Base-by-base conservation (phyloP, 345 rosid genomes). In the Rhizophora apiculata region DNA sequence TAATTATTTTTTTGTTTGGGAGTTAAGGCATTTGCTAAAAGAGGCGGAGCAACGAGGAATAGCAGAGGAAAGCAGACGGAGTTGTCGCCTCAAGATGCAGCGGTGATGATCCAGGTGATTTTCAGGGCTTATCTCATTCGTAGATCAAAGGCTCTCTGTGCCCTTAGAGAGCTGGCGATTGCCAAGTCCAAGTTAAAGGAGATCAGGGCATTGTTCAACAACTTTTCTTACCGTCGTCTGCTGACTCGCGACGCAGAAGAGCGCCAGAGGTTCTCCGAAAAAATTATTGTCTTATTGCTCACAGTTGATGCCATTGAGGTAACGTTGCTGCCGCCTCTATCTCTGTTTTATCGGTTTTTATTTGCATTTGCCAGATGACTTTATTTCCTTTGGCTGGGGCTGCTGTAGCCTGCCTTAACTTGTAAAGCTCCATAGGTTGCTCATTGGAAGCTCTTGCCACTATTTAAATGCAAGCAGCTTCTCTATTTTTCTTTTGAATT, bases 261-360 rank as follows among this genome's bases (percentile, higher is more conserved):
- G 77, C 85, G 84, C 31, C 97, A 92, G 75, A 90, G 85, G 75
- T 89, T 95, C 69, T 76, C 89, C 2, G 97, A 92, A 67, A 92
- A 78, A 77, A 90, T 95, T 57, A 90, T 95, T 67, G 97, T 90
- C 20, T 85, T 95, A 71, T 94, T 95, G 34, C 98, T 92, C 39
- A 88, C 98, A 0, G 92, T 88, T 69, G 99, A 92, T 77, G 90
- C 92, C 84, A 89, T 90, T 72, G 98, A 95, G 98, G 99, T 95
- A 89, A 73, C 56, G 6, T 3, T 8, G 9, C 6, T 65, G 51
- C 6, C 62, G 51, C 24, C 16, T 52, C 48, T 65, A 26, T 36
- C 10, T 8, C 20, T 19, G 15, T 39, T 39, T 10, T 39, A 39
- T 39, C 48, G 10, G 2, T 39, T 10, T 39, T 11, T 3, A 2